Conservation (phyloP, 768 basidiomycete species). For the Boletus rufocinnamomeus region DNA sequence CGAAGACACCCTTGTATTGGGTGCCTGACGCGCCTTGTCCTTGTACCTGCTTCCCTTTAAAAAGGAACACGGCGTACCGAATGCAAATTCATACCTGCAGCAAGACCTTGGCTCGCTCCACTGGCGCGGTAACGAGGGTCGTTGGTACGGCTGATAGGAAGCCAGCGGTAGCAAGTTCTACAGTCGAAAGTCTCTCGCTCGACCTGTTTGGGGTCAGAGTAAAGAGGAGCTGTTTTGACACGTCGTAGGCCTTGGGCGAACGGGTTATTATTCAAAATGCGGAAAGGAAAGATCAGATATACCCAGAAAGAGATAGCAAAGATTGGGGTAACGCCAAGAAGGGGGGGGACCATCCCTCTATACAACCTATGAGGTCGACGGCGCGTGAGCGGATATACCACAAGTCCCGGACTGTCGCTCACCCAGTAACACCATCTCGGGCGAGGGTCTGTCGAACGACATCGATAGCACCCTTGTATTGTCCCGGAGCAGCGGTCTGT, state of each 20-base stretch:
- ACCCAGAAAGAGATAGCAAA: slow-evolving; percentile 99
- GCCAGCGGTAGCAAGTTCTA: slow-evolving; percentile 89
- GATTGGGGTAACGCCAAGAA: slow-evolving; percentile 95
- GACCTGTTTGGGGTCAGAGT: slow-evolving; percentile 76
- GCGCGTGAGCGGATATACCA: slow-evolving; percentile 2
- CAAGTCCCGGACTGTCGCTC: slow-evolving; percentile 3
- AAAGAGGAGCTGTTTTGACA: slow-evolving; percentile 85
- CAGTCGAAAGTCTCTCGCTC: slow-evolving; percentile 59
- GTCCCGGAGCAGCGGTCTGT: slow-evolving; percentile 87
- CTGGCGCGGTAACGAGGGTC: slow-evolving; percentile 91
- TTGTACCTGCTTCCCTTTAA: slow-evolving; percentile 62
- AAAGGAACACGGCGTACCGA: slow-evolving; percentile 1
- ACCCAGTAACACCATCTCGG: slow-evolving; percentile 92
- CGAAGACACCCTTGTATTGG: slow-evolving; percentile 87
- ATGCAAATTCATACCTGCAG: slow-evolving; percentile 62
- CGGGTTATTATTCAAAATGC: slow-evolving; percentile 11
- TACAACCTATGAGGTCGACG: slow-evolving; percentile 59
- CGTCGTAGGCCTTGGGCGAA: slow-evolving; percentile 78
- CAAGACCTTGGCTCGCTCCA: slow-evolving; percentile 95
- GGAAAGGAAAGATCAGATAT: slow-evolving; percentile 8
- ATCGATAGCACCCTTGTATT: slow-evolving; percentile 90
- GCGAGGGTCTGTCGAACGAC: slow-evolving; percentile 90
- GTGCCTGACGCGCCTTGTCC: slow-evolving; percentile 75
- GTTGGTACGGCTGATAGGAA: slow-evolving; percentile 93
- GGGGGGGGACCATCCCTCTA: slow-evolving; percentile 90